phyloP scores from a whole-genome alignment of 176 grass and related monocot species.

The sorghum (Sorghum bicolor) region Sorghum_bicolor_NCBIv3 NC_012870.2:77868501-77869000 shows the following conservation, averaged over 20 bases:
- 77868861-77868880: slow-evolving; percentile 14
- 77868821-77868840: slow-evolving; percentile 40
- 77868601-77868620: neutral
- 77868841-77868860: slow-evolving; percentile 8
- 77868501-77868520: neutral
- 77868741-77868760: slow-evolving; percentile 20
- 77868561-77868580: no score
- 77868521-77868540: neutral
- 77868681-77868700: neutral
- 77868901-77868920: slow-evolving; percentile 62
- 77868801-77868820: slow-evolving; percentile 54
- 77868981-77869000: slow-evolving; percentile 34
- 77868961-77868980: slow-evolving; percentile 94
- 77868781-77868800: slow-evolving; percentile 37
- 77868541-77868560: neutral
- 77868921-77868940: slow-evolving; percentile 49
- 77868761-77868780: slow-evolving; percentile 29
- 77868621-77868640: neutral
- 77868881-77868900: slow-evolving; percentile 27
- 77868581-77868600: no score
- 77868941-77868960: slow-evolving; percentile 80
- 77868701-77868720: slow-evolving; percentile 25
- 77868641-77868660: slow-evolving; percentile 14
- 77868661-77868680: neutral
- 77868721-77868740: slow-evolving; percentile 23